A percentile compares a stretch with the other conserved stretches of the same genome.
These are phyloP conservation scores for Pelargonium citronellum DNA, from an alignment of 441 rosid species.

Conservation along the genomic window DNA sequence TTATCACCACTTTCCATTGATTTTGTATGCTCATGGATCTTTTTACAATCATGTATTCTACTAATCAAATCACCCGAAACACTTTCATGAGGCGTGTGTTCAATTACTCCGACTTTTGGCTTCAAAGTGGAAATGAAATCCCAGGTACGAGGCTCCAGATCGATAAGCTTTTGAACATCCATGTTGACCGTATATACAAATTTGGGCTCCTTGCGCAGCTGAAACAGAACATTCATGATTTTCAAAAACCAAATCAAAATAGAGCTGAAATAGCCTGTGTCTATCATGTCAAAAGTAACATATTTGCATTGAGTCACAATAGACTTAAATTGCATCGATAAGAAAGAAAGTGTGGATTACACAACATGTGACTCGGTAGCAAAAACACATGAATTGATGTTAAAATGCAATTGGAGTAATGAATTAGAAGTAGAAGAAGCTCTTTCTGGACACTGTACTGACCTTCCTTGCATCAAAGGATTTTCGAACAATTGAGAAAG, in stretches of 20 bases:
- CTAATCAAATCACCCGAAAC: slow-evolving; percentile 49
- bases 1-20: slow-evolving; percentile 18
- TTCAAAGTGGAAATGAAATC: slow-evolving; percentile 74
- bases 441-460: not conserved
- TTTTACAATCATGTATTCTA: slow-evolving; percentile 43
- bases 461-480: slow-evolving; percentile 96
- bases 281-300: not conserved
- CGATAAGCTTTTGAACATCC: slow-evolving; percentile 65
- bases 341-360: not conserved
- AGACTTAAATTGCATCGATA: not conserved
- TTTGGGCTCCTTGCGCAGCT: slow-evolving; percentile 76
- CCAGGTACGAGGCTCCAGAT: slow-evolving; percentile 70
- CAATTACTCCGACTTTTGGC: slow-evolving; percentile 63
- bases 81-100: slow-evolving; percentile 43
- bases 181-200: slow-evolving; percentile 86
- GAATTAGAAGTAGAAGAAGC: not conserved
- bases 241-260: slow-evolving; percentile 8
- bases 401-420: no score
- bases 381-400: not conserved
- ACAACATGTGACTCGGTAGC: no score
- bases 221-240: slow-evolving; percentile 21
- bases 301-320: not conserved
- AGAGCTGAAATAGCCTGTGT: not conserved
- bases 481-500: slow-evolving; percentile 72
- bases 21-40: slow-evolving; percentile 14